Evolutionary conservation across 805 yeast species (phyloP), one percentile per base, ranked within the genome.

Genomic region (Spathaspora boniae): DNA sequence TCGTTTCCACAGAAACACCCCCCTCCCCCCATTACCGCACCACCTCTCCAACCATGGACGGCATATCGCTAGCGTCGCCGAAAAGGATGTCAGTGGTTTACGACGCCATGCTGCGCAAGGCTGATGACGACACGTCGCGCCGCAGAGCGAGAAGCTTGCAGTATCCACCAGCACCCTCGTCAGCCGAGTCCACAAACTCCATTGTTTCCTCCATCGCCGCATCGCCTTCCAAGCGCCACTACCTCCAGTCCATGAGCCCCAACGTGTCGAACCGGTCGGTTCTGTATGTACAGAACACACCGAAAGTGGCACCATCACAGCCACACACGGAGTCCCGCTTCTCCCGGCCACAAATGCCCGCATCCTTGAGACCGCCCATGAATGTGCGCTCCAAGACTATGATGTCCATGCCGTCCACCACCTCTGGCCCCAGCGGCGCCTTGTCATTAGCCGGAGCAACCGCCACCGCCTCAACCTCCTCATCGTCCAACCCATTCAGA

Each of bases 231-330:
- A 60, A 55, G 41, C 40, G 67, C 34, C 42, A 48, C 16, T 51
- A 51, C 34, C 46, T 62, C 29, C 63, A 56, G 34, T 54, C 45
- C 36, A 57, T 62, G 63, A 59, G 65, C 43, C 67, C 68, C 25
- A 62, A 62, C 38, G 64, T 61, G 9, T 27, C 55, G 9, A 46
- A 52, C 16, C 51, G 47, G 36, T 51, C 59, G 8, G 46, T 59
- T 18, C 48, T n/a, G n/a, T n/a, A 54, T 39, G 41, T 55, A 34
- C 38, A 43, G 17, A 37, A 45, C 6, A 28, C 34, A 5, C 16
- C 5, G 9, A 26, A 7, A 5, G 7, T 15, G 7, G 12, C 32
- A 12, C 9, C 14, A 11, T 8, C 9, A 20, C 25, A 6, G 16
- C 7, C 21, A 9, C 6, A 11, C 11, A 20, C 29, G 18, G 33